phyloP scores from a whole-genome alignment of 306 rosid genomes.

The Trifolium dubium region DNA sequence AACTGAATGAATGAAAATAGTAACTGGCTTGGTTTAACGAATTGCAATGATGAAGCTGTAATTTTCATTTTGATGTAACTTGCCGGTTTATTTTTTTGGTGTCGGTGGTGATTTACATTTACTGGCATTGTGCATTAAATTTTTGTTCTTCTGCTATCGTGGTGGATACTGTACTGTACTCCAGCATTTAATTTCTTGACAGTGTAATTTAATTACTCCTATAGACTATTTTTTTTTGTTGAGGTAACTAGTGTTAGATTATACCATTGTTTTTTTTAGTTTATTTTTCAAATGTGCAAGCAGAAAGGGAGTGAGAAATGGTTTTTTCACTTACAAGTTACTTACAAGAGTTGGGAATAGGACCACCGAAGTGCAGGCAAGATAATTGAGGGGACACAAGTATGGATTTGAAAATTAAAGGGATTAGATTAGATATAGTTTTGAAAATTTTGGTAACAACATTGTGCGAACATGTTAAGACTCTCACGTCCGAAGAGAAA shows the following conservation, averaged over 20 bases:
- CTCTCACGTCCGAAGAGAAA: too few relatives aligned
- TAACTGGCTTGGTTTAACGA: too few relatives aligned
- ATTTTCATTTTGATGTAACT: background rate
- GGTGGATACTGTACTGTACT: slow-evolving; percentile 22
- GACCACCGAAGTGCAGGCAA: background rate
- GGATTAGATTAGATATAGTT: background rate
- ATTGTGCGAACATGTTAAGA: background rate
- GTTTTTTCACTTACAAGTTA: background rate
- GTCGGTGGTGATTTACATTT: slow-evolving; percentile 32
- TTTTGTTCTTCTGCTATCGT: background rate
- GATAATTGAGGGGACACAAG: background rate
- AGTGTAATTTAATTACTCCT: slow-evolving; percentile 18
- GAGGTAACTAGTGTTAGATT: too few relatives aligned
- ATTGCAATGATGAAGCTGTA: background rate
- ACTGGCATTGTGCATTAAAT: background rate
- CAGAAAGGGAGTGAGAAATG: background rate
- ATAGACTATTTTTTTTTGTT: background rate
- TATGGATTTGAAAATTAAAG: slow-evolving; percentile 10
- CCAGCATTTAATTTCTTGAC: slow-evolving; percentile 4
- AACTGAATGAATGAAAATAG: background rate
- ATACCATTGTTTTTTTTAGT: too few relatives aligned
- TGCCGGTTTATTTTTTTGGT: background rate
- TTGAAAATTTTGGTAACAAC: background rate
- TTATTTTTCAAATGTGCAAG: too few relatives aligned
- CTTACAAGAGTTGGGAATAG: background rate